Evolutionary conservation across 768 basidiomycete genomes (phyloP), one percentile per base, ranked within the genome.

Genomic region (Lepiota brunneoincarnata): DNA sequence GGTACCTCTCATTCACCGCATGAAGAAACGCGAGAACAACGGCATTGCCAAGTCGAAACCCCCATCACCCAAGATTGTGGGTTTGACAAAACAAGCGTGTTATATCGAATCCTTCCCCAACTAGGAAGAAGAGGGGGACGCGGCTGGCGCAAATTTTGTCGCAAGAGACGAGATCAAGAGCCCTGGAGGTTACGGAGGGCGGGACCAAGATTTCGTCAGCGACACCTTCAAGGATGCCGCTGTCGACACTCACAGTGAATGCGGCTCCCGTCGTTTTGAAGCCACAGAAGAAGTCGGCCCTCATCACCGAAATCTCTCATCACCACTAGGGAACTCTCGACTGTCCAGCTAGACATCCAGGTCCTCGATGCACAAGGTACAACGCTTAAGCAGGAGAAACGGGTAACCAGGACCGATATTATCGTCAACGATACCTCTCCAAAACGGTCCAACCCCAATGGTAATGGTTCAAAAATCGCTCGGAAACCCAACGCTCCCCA

Each of bases 311-410:
- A 70, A 48, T 50, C 45, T 28, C 53, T 54, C 15, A 38, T 54
- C n/a, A 48, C 53, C 23, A 26, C 69, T 2, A 74, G 67, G 50
- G 51, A 69, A 7, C 51, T 64, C 18, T 72, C 75, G 6, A 51
- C 80, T 17, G 75, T 89, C 11, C 75, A 83, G 37, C 72, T 89
- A 46, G 86, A 91, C 42, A 90, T 91, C 47, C 70, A 84, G 35
- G 72, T 87, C 34, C 51, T 90, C 20, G 88, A 91, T 64, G 75
- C 78, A 26, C 63, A 72, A 26, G 89, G 89, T 11, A 73, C 67
- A 46, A 79, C 72, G 31, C 55, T 91, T 40, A 79, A 75, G 51
- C 76, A 81, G 62, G 89, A 91, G 65, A 72, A 77, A 56, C 74
- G 89, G 51, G 71, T 82, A 9, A 82, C 83, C 3, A 71, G 75